Evolutionary conservation across 768 basidiomycete genomes (phyloP), one percentile per base, ranked within the genome.

Genomic region (Chalciporus sphaerocephalus): DNA sequence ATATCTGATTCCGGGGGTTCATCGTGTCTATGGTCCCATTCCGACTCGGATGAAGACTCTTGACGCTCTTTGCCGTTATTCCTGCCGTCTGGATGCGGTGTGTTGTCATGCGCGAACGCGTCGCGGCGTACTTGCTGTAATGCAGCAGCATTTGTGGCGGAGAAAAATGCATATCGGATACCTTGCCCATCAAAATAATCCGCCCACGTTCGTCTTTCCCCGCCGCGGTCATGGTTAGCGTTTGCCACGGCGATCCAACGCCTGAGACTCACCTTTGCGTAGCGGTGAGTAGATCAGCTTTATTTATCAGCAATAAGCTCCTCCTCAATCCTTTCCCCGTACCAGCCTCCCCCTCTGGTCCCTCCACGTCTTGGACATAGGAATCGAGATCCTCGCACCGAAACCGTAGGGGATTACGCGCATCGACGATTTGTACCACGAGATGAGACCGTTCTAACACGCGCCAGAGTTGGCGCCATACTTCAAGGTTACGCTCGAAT

Each of bases 381-480:
- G 74, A 68, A 53, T 94, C 89, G 35, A 99, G 69, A 66, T 97
- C 95, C 51, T 92, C 88, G 40, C 94, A 97, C 17, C 92, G 82
- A 61, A 97, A 97, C 22, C 81, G 74, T 8, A 96, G 74, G 2
- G 96, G 95, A 70, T 96, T 97, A 30, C 96, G 83, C 6, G 92
- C 92, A 60, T 99, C 96, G 41, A 96, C 89, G 40, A 99, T 95
- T 66, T 98, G 92, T 2, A 98, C 88, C 24, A 98, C 69, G 18
- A 99, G 79, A 56, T 96, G 90, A 1, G 95, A 96, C 17, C 93
- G 80, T 69, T 99, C 96, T 8, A 96, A 69, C 1, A 98, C 96
- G 41, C 96, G 78, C 96, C 96, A 99, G 7, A 99, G 77, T 59
- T 99, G 96, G 34, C 96, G 75, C 95, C 96, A 98, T 11, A 99